These are phyloP conservation scores for Dendrostoma leiphaemia DNA, from an alignment of 2,329 filamentous ascomycete species.

Conservation along the genomic window DNA sequence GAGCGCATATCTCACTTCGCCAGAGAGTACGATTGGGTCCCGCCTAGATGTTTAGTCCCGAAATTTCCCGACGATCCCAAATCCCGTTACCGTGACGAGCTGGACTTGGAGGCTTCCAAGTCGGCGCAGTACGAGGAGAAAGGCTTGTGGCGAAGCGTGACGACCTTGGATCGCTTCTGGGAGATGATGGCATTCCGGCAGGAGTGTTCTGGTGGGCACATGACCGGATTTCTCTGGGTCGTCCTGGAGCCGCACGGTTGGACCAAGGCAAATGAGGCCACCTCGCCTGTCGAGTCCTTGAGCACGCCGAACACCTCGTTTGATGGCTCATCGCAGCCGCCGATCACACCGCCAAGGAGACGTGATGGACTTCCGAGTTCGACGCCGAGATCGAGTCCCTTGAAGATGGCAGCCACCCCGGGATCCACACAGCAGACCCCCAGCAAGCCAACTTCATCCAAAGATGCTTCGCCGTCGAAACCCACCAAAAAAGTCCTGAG, in stretches of 20 bases:
- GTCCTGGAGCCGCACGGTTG: slow-evolving; percentile 62
- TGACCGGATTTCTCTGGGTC: slow-evolving; percentile 95
- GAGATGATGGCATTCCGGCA: slow-evolving; percentile 97
- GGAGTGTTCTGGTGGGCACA: slow-evolving; percentile 87
- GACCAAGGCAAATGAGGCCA: slow-evolving; percentile 10
- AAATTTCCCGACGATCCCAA: slow-evolving; percentile 96
- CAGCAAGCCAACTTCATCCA: slow-evolving; percentile 19
- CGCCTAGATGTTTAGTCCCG: slow-evolving; percentile 81
- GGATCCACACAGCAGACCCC: slow-evolving; percentile 32
- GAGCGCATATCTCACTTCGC: slow-evolving; percentile 61
- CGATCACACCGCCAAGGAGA: slow-evolving; percentile 32
- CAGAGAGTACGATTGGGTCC: slow-evolving; percentile 57
- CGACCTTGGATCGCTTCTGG: slow-evolving; percentile 90
- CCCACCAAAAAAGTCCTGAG: slow-evolving; percentile 48
- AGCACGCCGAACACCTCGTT: slow-evolving; percentile 31
- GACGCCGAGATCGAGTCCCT: slow-evolving; percentile 25
- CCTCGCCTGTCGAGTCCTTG: slow-evolving; percentile 16
- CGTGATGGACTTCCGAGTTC: slow-evolving; percentile 17
- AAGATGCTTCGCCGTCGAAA: slow-evolving; percentile 27
- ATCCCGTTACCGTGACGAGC: slow-evolving; percentile 79
- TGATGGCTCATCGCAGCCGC: slow-evolving; percentile 20
- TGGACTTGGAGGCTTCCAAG: slow-evolving; percentile 77
- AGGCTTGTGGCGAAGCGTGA: slow-evolving; percentile 80
- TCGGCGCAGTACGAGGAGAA: slow-evolving; percentile 50
- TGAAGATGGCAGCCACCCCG: slow-evolving; percentile 26